These are phyloP conservation scores for Colletotrichum lupini DNA, from an alignment of 2,329 filamentous ascomycete genomes.

Conservation along the genomic window DNA sequence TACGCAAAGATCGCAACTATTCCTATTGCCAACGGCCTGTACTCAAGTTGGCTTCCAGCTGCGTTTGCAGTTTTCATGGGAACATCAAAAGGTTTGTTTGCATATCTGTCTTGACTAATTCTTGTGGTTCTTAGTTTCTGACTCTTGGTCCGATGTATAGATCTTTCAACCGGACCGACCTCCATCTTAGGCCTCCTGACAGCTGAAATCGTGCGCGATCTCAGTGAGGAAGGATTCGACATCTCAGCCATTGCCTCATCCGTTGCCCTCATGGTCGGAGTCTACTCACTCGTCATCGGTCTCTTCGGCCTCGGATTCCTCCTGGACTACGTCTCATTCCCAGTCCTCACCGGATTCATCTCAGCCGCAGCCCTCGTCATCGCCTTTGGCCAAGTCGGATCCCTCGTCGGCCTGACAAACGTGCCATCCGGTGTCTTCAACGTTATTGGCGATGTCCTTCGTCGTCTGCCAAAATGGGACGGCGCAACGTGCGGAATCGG, in stretches of 20 bases:
- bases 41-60: conserved; percentile 69
- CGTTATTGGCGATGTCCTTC: conserved; percentile 30
- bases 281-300: conserved; percentile 69
- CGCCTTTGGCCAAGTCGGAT: conserved; percentile 70
- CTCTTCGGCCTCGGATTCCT: conserved; percentile 73
- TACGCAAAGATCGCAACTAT: conserved; percentile 73
- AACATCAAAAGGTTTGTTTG: conserved; percentile 65
- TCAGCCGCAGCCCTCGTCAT: conserved; percentile 75
- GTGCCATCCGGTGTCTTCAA: conserved; percentile 31
- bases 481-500: conserved; percentile 77
- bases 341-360: conserved; percentile 74
- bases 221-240: conserved; percentile 53
- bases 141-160: conserved; percentile 44
- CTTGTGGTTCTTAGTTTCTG: not conserved
- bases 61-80: conserved; percentile 70
- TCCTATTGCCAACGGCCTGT: conserved; percentile 69
- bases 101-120: rapidly evolving
- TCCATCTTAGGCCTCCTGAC: conserved; percentile 73
- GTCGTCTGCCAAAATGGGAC: conserved; percentile 48
- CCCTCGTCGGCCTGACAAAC: conserved; percentile 64
- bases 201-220: conserved; percentile 66
- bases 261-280: conserved; percentile 72
- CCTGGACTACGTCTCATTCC: conserved; percentile 75
- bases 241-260: conserved; percentile 66
- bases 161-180: conserved; percentile 72